phyloP scores from a whole-genome alignment of 768 basidiomycete species.

The Leucocoprinus sp. region DNA sequence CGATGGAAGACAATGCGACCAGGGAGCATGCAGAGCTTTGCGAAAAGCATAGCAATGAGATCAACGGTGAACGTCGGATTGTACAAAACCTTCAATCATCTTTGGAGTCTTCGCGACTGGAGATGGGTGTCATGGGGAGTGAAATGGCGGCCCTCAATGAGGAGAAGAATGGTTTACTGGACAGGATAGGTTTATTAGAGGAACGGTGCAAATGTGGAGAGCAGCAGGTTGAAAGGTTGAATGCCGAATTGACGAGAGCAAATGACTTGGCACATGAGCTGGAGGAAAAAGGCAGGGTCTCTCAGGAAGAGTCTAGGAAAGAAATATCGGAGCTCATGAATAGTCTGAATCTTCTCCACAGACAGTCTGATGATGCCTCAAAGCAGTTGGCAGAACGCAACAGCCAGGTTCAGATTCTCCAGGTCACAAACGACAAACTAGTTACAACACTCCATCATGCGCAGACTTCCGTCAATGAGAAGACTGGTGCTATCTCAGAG shows the following conservation, averaged over 20 bases:
- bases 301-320: neutral
- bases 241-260: neutral
- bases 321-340: neutral
- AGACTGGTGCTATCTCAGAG: neutral
- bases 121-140: neutral
- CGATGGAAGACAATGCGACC: neutral
- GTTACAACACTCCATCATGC: neutral
- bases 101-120: neutral
- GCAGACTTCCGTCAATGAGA: neutral
- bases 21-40: neutral
- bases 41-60: neutral
- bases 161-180: neutral
- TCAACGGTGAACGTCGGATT: neutral
- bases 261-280: neutral
- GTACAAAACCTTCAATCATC: slow-evolving; percentile 5
- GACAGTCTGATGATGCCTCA: neutral
- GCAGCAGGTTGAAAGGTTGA: neutral
- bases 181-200: neutral
- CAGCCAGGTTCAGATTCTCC: neutral
- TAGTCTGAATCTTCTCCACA: neutral
- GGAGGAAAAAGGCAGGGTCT: neutral
- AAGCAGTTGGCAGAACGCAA: neutral
- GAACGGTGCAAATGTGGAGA: neutral
- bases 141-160: neutral
- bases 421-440: neutral